Base-by-base conservation (phyloP, 148 eudicot genomes). In the Rheum nobile region DNA sequence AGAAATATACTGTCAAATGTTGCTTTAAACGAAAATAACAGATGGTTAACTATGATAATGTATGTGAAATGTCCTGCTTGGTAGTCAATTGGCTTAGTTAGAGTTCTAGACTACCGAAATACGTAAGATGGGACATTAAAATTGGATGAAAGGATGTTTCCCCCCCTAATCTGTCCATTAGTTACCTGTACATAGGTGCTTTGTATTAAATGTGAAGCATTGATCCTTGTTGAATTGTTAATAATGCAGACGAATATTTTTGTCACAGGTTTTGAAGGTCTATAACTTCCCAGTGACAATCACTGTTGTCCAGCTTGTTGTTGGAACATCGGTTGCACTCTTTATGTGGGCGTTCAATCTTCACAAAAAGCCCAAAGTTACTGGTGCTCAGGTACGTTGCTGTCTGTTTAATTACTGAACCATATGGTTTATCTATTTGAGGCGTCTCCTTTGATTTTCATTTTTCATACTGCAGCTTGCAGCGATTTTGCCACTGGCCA, bases 331-430 rank as follows among this genome's bases (percentile, higher is more conserved):
- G 14, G 76, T 91, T 31, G 93, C 87, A 19, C 72, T 88, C 61
- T 79, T 87, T 21, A 95, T 91, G 97, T 95, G 98, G 98, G 77
- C 83, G 21, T 67, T 80, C 41, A 91, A 91, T 82, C 86, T 95
- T 61, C 83, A 87, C 84, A 90, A 83, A 80, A 85, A 88, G 50
- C 98, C 98, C 8, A 91, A 86, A 79, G 82, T 95, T 72, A 91
- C 86, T 57, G 83, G 81, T 42, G 81, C 83, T 42, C 97, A 90
- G 97, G 98, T 95, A 83, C 24, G 16, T 55, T 74, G 29, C 1
- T 59, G 32, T 22, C 44, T 41, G 31, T 71, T 74, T 46, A 4
- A 5, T 32, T 71, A 21, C 3, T 41, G 46, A 34, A 41, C 13
- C 29, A 10, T 39, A 43, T n/a, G 17, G 34, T 71, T 63, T 29